A percentile compares a stretch with the other conserved stretches of the same genome.
These are phyloP conservation scores for Neostapfia colusana DNA, from an alignment of 176 grass and related monocot genomes.

Conservation along the genomic window DNA sequence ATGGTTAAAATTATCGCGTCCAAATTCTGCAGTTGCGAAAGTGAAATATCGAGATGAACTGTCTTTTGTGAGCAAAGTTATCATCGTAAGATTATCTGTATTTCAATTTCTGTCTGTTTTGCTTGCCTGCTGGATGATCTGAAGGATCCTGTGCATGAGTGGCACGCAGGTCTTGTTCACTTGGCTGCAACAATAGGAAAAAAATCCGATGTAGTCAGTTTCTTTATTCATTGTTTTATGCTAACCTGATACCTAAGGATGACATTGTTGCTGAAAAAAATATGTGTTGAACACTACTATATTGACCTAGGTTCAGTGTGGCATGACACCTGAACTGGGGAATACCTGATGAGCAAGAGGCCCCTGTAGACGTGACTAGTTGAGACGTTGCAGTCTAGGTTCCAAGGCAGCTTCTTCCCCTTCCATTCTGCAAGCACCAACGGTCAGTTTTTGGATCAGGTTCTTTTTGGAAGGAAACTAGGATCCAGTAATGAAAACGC, in stretches of 20 bases:
- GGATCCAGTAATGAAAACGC: not conserved
- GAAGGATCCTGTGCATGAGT: slow-evolving; percentile 41
- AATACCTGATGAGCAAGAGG: slow-evolving; percentile 54
- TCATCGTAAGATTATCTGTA: not conserved
- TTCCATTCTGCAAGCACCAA: slow-evolving; percentile 55
- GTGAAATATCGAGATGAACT: not conserved
- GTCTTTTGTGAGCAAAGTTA: not conserved
- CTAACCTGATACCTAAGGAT: not conserved
- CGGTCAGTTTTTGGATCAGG: not conserved
- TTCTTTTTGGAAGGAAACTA: not conserved
- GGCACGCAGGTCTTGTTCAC: slow-evolving; percentile 47
- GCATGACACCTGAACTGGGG: not conserved
- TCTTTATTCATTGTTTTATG: not conserved
- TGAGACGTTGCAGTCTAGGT: slow-evolving; percentile 50
- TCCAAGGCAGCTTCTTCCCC: slow-evolving; percentile 53
- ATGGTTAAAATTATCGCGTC: slow-evolving; percentile 45
- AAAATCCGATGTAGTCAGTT: not conserved
- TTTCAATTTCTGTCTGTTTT: not conserved
- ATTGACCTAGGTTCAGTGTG: no score
- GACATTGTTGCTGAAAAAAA: not conserved
- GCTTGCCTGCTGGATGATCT: slow-evolving; percentile 47
- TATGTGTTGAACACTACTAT: no score
- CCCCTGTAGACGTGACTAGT: slow-evolving; percentile 62
- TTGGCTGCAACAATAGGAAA: slow-evolving; percentile 13
- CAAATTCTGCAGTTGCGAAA: slow-evolving; percentile 51